Base-by-base conservation (phyloP, 192 early-diverging fungal species). In the Coemansia sp. region DNA sequence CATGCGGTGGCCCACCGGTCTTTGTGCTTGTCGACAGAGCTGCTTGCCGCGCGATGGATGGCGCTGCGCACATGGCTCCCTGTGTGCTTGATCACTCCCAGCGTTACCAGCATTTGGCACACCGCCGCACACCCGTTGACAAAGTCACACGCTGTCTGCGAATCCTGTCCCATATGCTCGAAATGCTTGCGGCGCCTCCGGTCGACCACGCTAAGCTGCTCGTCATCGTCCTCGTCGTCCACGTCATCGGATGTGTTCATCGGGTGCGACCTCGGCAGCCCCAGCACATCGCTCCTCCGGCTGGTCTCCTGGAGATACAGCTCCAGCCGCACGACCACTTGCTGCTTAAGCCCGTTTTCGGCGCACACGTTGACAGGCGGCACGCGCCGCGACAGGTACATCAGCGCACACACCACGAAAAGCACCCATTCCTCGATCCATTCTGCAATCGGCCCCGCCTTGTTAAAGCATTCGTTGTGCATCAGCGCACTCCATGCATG, bases 401-500 rank as follows among this genome's bases (percentile, higher is more conserved):
- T 9, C 15, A 81, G 23, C 30, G 66, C 71, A 24, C 30, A 45
- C 11, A 71, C 56, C 21, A 66, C 46, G 39, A 14, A 6, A 26
- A 62, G 60, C 45, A 72, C 23, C 78, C 78, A 81, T 16, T 68
- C 64, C 30, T 75, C 59, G 9, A 75, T 35, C 59, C 45, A 51
- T 3, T 20, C 20, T 7, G 49, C 23, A 8, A 52, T 7, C 1
- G 49, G 8, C 2, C 5, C 24, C 7, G 23, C 38, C 0, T 18
- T 23, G 26, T 48, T 69, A 20, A 75, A 62, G 11, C 61, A 16
- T 33, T 63, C 53, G 24, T 23, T 21, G 48, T 46, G 64, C 10
- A 71, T 49, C 44, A 81, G 63, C 21, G 78, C 66, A 23, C 59
- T 38, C 78, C 78, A 81, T 4, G 63, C 73, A 11, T 23, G 51